Evolutionary conservation across 1,284 basidiomycete species (phyloP).

Genomic region (Anthracocystis walkeri): DNA sequence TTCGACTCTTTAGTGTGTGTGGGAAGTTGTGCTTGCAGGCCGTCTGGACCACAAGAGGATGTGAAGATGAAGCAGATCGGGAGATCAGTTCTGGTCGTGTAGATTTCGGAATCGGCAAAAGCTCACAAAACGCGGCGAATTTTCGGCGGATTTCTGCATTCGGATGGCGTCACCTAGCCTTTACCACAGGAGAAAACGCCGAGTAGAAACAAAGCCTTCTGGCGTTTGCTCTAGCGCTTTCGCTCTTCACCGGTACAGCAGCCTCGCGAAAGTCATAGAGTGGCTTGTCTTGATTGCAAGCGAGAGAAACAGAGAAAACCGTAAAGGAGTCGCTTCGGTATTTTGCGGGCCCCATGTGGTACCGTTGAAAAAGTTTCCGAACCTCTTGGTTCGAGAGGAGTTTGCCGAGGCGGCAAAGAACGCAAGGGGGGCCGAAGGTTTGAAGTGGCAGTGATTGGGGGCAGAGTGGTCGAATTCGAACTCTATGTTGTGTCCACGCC

Average conservation of each 20-base stretch:
- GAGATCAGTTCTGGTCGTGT: not conserved
- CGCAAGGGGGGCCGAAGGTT: not conserved
- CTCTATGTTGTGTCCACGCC: not conserved
- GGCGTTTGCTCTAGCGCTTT: not conserved
- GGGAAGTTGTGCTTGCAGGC: not conserved
- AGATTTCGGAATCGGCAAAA: constrained; percentile 1
- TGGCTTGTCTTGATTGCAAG: not conserved
- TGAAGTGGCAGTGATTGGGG: not conserved
- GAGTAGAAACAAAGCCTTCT: not conserved
- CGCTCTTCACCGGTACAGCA: not conserved
- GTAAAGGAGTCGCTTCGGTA: too few species aligned
- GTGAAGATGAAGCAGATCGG: not conserved
- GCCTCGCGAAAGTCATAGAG: too few species aligned
- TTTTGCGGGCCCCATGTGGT: not conserved
- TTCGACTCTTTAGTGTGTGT: not conserved
- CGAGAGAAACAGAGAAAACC: not conserved
- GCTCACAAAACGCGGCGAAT: constrained; percentile 21
- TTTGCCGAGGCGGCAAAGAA: constrained; percentile 3
- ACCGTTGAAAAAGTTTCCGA: not conserved
- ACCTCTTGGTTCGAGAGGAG: not conserved
- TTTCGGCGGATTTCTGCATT: constrained; percentile 29
- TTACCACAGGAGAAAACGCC: not conserved
- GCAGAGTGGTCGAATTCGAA: not conserved
- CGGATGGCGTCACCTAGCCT: constrained; percentile 19
- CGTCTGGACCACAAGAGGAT: not conserved